Percentiles rank a stretch among this genome's conserved stretches.
Evolutionary conservation across 2,329 filamentous ascomycete species (phyloP).

Genomic region (Ascochyta fabae): DNA sequence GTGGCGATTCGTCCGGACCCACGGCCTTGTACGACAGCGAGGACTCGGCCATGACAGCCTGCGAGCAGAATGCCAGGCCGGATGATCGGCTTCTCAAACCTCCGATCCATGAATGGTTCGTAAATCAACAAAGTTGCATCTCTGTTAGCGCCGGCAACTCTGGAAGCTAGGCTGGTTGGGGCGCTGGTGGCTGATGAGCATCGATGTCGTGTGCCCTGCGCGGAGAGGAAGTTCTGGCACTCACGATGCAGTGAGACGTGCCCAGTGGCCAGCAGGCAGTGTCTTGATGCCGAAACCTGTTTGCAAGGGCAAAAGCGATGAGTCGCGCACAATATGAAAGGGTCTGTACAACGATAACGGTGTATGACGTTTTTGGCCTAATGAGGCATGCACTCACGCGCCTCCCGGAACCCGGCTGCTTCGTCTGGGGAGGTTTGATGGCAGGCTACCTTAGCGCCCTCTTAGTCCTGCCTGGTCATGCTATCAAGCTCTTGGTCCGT

Average conservation of each 20-base stretch:
- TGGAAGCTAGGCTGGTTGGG: conserved; percentile 8
- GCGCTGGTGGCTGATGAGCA: neutral
- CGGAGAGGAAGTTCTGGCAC: neutral
- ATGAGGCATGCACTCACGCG: conserved; percentile 8
- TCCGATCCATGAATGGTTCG: conserved; percentile 4
- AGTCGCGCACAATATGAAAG: neutral
- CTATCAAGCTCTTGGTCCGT: conserved; percentile 11
- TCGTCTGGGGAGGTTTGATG: neutral
- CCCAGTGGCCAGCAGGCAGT: neutral
- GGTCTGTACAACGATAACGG: neutral
- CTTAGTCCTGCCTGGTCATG: neutral
- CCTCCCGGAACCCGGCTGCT: conserved; percentile 14
- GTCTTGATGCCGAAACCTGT: neutral
- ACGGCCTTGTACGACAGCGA: conserved; percentile 5
- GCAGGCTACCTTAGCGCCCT: neutral
- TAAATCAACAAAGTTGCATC: conserved; percentile 4
- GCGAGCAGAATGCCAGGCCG: conserved; percentile 11
- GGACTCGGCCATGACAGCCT: neutral
- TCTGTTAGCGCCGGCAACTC: conserved; percentile 7
- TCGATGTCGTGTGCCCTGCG: conserved; percentile 10
- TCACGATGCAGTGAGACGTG: neutral
- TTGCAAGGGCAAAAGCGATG: neutral
- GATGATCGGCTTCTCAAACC: conserved; percentile 13
- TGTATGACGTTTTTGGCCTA: neutral
- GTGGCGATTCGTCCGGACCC: conserved; percentile 3